Percentiles rank a stretch among this genome's conserved stretches.
Conservation (phyloP, 2,329 filamentous ascomycete genomes). For the Pyrenophora graminea region DNA sequence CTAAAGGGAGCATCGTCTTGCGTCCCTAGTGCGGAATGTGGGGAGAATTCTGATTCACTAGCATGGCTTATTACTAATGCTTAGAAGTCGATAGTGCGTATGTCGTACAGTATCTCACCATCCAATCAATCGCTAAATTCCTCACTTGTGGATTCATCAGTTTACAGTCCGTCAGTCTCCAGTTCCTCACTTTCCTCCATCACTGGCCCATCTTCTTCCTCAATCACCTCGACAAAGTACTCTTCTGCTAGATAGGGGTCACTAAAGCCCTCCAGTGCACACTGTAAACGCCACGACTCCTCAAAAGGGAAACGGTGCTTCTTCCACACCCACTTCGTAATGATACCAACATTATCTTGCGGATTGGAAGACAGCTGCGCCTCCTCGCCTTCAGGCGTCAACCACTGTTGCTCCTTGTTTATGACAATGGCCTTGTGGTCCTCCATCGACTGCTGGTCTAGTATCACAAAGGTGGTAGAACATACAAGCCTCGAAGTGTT, state of each 20-base stretch:
- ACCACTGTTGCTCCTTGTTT: not conserved
- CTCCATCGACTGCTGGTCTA: slow-evolving; percentile 10
- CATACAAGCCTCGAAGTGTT: not conserved
- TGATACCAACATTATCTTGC: not conserved
- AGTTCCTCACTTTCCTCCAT: not conserved
- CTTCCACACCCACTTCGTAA: not conserved
- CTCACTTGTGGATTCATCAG: not conserved
- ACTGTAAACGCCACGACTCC: not conserved
- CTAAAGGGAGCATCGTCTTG: too few relatives aligned
- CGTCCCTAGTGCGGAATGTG: too few relatives aligned
- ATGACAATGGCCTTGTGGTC: slow-evolving; percentile 12
- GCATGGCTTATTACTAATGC: too few relatives aligned
- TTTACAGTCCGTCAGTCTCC: not conserved
- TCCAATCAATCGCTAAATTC: not conserved
- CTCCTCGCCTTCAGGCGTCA: not conserved
- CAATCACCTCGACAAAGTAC: not conserved
- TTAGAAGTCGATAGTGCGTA: too few relatives aligned
- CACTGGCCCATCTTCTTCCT: not conserved
- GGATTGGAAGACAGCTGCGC: not conserved
- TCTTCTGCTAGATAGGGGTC: not conserved
- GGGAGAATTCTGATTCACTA: too few relatives aligned
- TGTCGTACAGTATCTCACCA: too few relatives aligned
- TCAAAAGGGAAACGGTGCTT: not conserved
- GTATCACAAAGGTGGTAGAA: slow-evolving; percentile 3
- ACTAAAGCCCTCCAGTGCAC: not conserved